phyloP scores from a whole-genome alignment of 2,329 filamentous ascomycete genomes.

The Xylariaceae sp. region DNA sequence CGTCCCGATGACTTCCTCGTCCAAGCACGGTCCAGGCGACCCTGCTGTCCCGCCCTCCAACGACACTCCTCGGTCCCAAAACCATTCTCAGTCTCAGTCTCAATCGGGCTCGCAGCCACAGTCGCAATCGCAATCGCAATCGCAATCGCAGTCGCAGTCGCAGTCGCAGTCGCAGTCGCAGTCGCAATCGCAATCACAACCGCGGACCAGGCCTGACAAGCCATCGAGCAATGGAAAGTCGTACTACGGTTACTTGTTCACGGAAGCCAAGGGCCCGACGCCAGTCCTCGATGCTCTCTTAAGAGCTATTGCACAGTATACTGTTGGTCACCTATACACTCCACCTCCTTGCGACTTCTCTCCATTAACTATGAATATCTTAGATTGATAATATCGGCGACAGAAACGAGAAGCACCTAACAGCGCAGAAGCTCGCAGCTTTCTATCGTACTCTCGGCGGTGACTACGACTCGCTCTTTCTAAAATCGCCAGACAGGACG shows the following conservation, averaged over 20 bases:
- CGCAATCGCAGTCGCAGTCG: too few species aligned
- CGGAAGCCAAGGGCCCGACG: conserved; percentile 61
- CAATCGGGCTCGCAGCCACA: conserved; percentile 11
- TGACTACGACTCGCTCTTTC: conserved; percentile 74
- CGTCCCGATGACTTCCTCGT: conserved; percentile 16
- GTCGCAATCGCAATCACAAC: conserved; percentile 6
- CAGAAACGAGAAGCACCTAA: conserved; percentile 47
- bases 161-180: too few species aligned
- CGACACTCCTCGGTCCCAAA: conserved; percentile 10
- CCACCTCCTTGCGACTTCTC: neutral
- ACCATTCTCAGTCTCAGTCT: conserved; percentile 11
- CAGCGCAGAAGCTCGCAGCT: conserved; percentile 64
- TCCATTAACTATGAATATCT: conserved; percentile 16
- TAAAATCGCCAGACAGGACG: conserved; percentile 64
- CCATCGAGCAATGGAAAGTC: conserved; percentile 25
- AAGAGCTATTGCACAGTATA: conserved; percentile 61
- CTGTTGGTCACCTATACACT: conserved; percentile 49
- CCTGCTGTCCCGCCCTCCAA: conserved; percentile 12
- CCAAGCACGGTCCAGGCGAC: conserved; percentile 18
- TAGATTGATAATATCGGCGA: conserved; percentile 57
- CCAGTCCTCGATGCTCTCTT: conserved; percentile 62
- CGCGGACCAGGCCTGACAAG: conserved; percentile 13
- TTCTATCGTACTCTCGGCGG: conserved; percentile 73
- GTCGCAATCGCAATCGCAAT: conserved; percentile 9
- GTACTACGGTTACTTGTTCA: conserved; percentile 64